phyloP scores from a whole-genome alignment of 768 basidiomycete genomes.

The Hydnomerulius pinastri region DNA sequence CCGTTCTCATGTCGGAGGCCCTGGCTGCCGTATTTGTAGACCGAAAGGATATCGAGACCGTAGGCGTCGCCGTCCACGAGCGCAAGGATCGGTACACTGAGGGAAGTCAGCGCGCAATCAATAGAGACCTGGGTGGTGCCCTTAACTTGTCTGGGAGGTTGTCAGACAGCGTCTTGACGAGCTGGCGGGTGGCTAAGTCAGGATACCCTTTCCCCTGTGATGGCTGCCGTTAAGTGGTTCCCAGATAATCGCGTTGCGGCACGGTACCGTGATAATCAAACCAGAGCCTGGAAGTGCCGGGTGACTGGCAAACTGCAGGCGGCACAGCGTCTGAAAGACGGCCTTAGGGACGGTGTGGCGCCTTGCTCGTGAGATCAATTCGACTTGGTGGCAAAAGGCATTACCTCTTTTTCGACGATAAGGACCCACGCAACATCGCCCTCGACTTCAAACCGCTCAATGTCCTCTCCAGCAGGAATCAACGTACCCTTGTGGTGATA shows the following conservation, averaged over 20 bases:
- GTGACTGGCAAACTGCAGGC: constrained; percentile 51
- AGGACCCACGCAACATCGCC: constrained; percentile 72
- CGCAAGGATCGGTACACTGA: constrained; percentile 73
- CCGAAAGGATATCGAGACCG: constrained; percentile 88
- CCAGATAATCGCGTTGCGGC: background rate
- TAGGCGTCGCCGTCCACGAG: constrained; percentile 92
- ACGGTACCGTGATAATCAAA: constrained; percentile 73
- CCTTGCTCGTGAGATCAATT: constrained; percentile 2
- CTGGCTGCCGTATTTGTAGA: constrained; percentile 81
- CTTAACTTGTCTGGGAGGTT: constrained; percentile 61
- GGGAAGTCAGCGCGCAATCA: background rate
- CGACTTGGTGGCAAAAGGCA: constrained; percentile 3
- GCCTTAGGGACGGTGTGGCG: constrained; percentile 54
- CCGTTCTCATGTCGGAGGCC: constrained; percentile 69
- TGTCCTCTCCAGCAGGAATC: constrained; percentile 77
- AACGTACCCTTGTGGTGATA: constrained; percentile 58
- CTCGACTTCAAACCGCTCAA: constrained; percentile 59
- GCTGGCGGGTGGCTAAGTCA: constrained; percentile 86
- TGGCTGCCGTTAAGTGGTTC: constrained; percentile 5
- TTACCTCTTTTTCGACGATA: constrained; percentile 91
- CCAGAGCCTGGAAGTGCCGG: constrained; percentile 60
- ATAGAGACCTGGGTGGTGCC: background rate
- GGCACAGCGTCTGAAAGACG: constrained; percentile 87
- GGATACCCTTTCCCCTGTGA: constrained; percentile 95
- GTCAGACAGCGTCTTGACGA: constrained; percentile 72